Base-by-base conservation (phyloP, 192 early-diverging fungal genomes). In the Coemansia sp. region DNA sequence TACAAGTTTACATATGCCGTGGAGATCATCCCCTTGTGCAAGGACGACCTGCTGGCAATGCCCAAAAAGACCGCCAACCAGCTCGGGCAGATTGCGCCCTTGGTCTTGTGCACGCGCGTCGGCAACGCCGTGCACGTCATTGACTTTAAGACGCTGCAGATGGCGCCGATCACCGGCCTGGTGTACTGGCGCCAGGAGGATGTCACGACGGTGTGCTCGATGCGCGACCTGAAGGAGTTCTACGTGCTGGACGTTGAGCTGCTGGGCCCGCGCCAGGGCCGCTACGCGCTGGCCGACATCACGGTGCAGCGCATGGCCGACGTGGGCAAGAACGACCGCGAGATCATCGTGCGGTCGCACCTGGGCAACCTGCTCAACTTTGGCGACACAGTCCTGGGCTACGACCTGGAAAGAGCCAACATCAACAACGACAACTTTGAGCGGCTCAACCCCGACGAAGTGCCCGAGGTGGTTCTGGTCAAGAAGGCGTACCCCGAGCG, bases 1-100 rank as follows among this genome's bases (percentile, higher is more conserved):
- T 97, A 87, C 85, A 95, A 95, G 71, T 99, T 93, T 68, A 88
- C 92, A 26, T 97, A 95, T 66, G 94, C 95, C 14, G 83, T 93
- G 9, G 96, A 99, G 72, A 75, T 99, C 54, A 87, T 91, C 40
- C 96, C 96, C 26, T 82, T 99, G 34, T 99, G 96, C 78, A 91
- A 88, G 72, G 96, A 99, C 67, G 96, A 99, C 77, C 61, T 99
- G 51, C 73, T 97, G 5, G 88, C 83, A 48, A 73, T 99, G 55
- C 86, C 91, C 25, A 71, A 79, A 18, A 97, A 94, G 70, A 59
- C 94, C 30, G 92, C 95, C 19, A 86, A 88, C 53, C 58, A 80
- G 15, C 70, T 96, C 46, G 89, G 91, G 36, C 87, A 93, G 57
- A 91, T 95, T 49, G 79, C 70, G 38, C 94, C 87, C 39, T 81